These are phyloP conservation scores for Kentomonas sorsogonicus DNA, from an alignment of 208 protist species.

Conservation along the genomic window DNA sequence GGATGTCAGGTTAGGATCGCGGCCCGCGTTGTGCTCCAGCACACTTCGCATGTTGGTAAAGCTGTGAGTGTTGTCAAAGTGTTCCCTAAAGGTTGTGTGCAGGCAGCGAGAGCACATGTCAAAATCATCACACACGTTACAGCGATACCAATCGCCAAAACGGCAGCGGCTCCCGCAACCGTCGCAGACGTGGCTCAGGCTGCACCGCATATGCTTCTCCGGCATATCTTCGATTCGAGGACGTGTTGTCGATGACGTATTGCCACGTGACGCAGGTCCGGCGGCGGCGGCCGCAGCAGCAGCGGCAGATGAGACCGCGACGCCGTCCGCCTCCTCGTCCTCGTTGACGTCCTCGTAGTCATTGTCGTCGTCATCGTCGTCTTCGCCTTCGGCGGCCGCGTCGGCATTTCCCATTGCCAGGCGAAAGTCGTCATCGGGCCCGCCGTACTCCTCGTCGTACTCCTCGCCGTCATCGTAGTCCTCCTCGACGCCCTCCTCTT, in stretches of 20 bases:
- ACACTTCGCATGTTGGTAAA: conserved; percentile 73
- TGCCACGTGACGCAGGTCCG: background rate
- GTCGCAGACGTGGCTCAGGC: conserved; percentile 49
- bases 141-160: conserved; percentile 72
- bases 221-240: conserved; percentile 21
- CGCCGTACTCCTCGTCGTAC: conserved; percentile 13
- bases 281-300: background rate
- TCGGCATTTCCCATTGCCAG: conserved; percentile 8
- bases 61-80: conserved; percentile 35
- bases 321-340: conserved; percentile 18
- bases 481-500: background rate
- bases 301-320: no score
- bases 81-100: conserved; percentile 32
- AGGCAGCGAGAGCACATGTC: conserved; percentile 75
- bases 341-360: conserved; percentile 15
- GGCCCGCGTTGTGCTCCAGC: conserved; percentile 8
- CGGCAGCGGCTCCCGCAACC: conserved; percentile 38
- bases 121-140: conserved; percentile 68
- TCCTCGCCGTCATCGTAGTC: conserved; percentile 11
- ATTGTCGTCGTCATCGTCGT: conserved; percentile 7
- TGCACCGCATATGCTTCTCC: conserved; percentile 31
- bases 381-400: background rate
- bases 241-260: conserved; percentile 15
- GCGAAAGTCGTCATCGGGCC: background rate
- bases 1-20: no score